Evolutionary conservation across 2,329 filamentous ascomycete species (phyloP), one percentile per base, ranked within the genome.

Genomic region (Aspergillus pseudotamarii): DNA sequence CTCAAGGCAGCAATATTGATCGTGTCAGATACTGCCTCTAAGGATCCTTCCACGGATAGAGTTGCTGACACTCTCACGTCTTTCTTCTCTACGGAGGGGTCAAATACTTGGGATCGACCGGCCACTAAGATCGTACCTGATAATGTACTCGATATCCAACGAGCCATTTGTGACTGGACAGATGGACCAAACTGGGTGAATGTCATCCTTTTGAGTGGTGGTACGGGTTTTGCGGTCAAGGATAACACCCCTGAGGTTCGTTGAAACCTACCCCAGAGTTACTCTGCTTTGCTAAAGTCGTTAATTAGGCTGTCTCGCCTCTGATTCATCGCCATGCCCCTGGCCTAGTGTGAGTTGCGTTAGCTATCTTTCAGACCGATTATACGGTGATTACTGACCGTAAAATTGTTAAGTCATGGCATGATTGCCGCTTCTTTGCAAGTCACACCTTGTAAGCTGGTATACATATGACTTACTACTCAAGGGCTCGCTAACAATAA

Each of bases 201-300:
- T 77, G 79, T 98, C 62, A 86, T 99, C 64, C 78, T 97, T 54
- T 94, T 93, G 0, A 97, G 93, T 8, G 95, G 95, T 26, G 95
- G 95, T 2, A 99, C 95, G 1, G 95, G 95, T 0, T 99, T 99
- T 78, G 91, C 95, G 9, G 83, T 88, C 12, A 87, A 90, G 60
- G 95, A 99, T 80, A 83, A 86, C 48, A 99, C 95, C 0, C 95
- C 95, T 2, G 95, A 98, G 85, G 92, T 94, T 76, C 67, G 79
- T 75, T 54, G 16, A 26, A 26, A 19, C 21, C 30, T 55, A 51
- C 51, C 23, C 21, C 14, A 43, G 26, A 26, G 38, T 41, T 61
- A 59, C 8, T 30, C 55, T 26, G 26, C 64, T 58, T 50, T 62
- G 55, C 67, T 70, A 53, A 69, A 62, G 63, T 30, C 19, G 56